Evolutionary conservation across 2,329 filamentous ascomycete species (phyloP).

Genomic region (Colletotrichum higginsianum): DNA sequence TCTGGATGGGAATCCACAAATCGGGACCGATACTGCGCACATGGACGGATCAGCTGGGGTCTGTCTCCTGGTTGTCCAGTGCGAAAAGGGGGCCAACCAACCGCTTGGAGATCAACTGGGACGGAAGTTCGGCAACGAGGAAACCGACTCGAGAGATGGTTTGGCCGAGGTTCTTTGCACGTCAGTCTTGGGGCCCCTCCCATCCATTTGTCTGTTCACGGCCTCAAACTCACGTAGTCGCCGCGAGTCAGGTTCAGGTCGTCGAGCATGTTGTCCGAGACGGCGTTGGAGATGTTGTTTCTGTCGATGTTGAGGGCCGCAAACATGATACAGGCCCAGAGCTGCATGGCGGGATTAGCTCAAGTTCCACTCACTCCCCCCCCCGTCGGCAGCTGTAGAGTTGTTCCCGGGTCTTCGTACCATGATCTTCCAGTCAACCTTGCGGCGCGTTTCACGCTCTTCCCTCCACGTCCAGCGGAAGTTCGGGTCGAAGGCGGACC

Average conservation of each 20-base stretch:
- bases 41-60: background rate
- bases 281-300: conserved; percentile 46
- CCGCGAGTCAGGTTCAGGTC: conserved; percentile 52
- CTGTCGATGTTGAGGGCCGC: conserved; percentile 46
- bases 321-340: conserved; percentile 52
- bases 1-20: conserved; percentile 50
- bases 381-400: conserved; percentile 46
- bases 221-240: conserved; percentile 48
- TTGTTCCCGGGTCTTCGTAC: conserved; percentile 40
- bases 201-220: no score
- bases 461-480: conserved; percentile 54
- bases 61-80: rapidly evolving
- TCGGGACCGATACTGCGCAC: conserved; percentile 47
- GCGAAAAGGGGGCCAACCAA: conserved; percentile 51
- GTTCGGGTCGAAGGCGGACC: conserved; percentile 50
- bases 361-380: background rate
- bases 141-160: conserved; percentile 69
- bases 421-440: conserved; percentile 54
- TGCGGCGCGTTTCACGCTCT: conserved; percentile 48
- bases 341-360: background rate
- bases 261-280: conserved; percentile 55
- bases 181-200: conserved; percentile 8
- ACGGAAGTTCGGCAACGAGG: conserved; percentile 71
- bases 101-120: conserved; percentile 72
- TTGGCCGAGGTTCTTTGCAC: conserved; percentile 64